Evolutionary conservation across 2,329 filamentous ascomycete genomes (phyloP).

Genomic region (Cylindrodendrum hubeiense): DNA sequence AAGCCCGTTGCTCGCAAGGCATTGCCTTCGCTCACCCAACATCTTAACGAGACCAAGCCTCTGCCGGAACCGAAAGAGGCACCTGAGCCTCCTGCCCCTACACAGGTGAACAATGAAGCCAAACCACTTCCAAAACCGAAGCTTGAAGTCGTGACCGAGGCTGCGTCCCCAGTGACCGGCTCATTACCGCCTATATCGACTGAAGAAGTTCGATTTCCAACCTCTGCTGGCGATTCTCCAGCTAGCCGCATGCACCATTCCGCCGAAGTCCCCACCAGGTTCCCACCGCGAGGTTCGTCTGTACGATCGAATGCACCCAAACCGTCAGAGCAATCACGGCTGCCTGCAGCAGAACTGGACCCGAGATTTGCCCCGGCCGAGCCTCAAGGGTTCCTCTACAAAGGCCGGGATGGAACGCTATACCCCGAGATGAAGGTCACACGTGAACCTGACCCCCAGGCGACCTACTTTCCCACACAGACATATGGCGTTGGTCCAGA

Average conservation of each 20-base stretch:
- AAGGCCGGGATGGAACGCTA: conserved; percentile 54
- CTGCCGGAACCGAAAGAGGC: conserved; percentile 35
- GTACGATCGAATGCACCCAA: conserved; percentile 35
- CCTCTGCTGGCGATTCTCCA: conserved; percentile 37
- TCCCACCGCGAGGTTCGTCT: conserved; percentile 51
- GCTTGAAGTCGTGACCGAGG: conserved; percentile 7
- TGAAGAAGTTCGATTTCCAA: conserved; percentile 22
- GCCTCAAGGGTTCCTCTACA: conserved; percentile 51
- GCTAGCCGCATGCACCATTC: conserved; percentile 33
- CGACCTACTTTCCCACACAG: conserved; percentile 54
- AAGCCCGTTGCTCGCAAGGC: conserved; percentile 44
- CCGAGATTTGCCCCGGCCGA: conserved; percentile 50
- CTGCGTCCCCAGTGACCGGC: conserved; percentile 34
- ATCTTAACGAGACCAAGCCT: conserved; percentile 41
- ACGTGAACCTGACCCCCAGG: conserved; percentile 50
- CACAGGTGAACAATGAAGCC: not conserved
- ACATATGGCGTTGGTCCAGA: conserved; percentile 43
- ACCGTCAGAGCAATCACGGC: conserved; percentile 38
- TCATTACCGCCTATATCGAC: conserved; percentile 36
- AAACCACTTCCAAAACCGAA: not conserved
- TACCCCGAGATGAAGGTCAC: conserved; percentile 56
- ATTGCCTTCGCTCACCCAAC: conserved; percentile 36
- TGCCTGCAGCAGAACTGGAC: conserved; percentile 42
- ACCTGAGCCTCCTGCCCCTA: not conserved
- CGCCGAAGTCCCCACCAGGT: conserved; percentile 39